Conservation (phyloP, 2,329 filamentous ascomycete genomes). For the Gremmenia infestans region DNA sequence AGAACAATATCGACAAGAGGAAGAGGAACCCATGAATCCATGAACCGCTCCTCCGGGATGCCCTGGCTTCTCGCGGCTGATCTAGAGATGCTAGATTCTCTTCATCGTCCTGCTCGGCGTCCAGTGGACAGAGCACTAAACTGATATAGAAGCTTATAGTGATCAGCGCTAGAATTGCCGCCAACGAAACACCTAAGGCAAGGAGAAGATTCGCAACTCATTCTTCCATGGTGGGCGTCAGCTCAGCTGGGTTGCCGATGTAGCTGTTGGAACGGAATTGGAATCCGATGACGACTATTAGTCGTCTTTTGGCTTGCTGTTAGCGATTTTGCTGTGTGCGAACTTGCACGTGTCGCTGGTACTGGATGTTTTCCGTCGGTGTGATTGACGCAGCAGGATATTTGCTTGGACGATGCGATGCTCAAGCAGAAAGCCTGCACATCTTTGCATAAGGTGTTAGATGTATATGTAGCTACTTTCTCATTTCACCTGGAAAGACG, state of each 20-base stretch:
- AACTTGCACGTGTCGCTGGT: conserved; percentile 10
- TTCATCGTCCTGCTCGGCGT: conserved; percentile 11
- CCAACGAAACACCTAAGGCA: conserved; percentile 6
- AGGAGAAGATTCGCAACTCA: conserved; percentile 7
- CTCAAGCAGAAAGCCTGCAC: conserved; percentile 7
- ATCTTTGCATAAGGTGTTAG: conserved; percentile 8
- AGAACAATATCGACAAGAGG: background rate
- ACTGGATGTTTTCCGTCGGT: conserved; percentile 7
- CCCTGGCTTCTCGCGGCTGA: conserved; percentile 11
- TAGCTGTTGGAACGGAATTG: conserved; percentile 10
- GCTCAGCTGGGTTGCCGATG: conserved; percentile 7
- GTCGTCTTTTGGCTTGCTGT: conserved; percentile 8
- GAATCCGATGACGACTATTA: conserved; percentile 8
- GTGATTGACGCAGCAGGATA: conserved; percentile 11
- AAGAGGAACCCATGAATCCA: conserved; percentile 3
- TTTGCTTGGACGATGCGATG: conserved; percentile 7
- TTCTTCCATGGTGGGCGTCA: conserved; percentile 7
- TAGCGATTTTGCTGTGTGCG: conserved; percentile 11
- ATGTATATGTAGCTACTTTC: conserved; percentile 6
- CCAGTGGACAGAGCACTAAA: background rate
- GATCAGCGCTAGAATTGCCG: conserved; percentile 4
- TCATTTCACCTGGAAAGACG: conserved; percentile 10
- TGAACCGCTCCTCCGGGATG: conserved; percentile 4
- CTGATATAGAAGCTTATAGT: conserved; percentile 2
- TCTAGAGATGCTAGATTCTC: conserved; percentile 11